phyloP scores from a whole-genome alignment of 2,329 filamentous ascomycete genomes.

The Cladophialophora yegresii region DNA sequence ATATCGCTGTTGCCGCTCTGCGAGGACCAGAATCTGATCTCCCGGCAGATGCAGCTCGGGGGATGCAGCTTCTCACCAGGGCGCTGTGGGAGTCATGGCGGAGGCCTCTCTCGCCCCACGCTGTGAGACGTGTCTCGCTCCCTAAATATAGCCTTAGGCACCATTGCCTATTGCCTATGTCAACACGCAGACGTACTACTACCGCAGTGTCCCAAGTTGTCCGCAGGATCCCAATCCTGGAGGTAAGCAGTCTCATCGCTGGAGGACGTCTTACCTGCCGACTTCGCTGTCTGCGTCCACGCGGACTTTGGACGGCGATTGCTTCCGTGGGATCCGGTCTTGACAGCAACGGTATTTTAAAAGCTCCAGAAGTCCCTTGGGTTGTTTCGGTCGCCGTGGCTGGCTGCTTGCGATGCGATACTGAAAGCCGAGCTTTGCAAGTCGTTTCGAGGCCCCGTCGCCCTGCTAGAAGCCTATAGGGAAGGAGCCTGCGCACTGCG shows the following conservation, averaged over 20 bases:
- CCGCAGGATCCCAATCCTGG: not conserved
- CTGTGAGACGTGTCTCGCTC: conserved; percentile 2
- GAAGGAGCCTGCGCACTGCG: not conserved
- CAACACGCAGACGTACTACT: not conserved
- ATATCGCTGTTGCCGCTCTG: not conserved
- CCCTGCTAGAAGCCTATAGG: not conserved
- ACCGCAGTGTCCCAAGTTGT: too few species aligned
- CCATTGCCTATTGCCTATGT: not conserved
- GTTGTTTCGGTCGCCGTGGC: not conserved
- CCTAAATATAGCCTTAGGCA: not conserved
- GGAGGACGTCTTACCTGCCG: not conserved
- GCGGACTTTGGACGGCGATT: not conserved
- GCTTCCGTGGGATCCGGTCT: not conserved
- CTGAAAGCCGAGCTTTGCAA: not conserved
- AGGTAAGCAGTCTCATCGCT: not conserved
- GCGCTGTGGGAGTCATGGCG: not conserved
- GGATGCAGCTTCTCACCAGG: not conserved
- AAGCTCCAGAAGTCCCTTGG: not conserved
- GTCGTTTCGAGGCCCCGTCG: not conserved
- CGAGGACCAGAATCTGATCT: not conserved
- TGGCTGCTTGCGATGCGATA: not conserved
- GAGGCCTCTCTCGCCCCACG: not conserved
- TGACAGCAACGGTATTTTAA: not conserved
- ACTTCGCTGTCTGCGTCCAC: not conserved
- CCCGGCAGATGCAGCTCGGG: too few species aligned